These are phyloP conservation scores for Posidonia australis DNA, from an alignment of 106 monocot genomes.

Conservation along the genomic window DNA sequence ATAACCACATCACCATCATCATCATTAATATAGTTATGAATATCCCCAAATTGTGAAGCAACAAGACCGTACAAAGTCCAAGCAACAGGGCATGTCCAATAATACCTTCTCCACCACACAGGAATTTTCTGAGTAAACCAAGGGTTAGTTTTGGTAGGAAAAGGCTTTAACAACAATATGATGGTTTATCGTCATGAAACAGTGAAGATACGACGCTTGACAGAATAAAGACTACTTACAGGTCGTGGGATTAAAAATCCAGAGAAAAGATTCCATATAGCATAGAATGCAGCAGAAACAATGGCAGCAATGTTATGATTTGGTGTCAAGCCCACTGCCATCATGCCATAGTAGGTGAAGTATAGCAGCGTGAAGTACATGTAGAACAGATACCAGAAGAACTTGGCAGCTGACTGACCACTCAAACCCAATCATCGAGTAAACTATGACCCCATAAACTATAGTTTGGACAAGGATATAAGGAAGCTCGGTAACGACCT, in stretches of 20 bases:
- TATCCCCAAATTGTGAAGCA: slow-evolving; percentile 19
- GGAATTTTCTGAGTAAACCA: slow-evolving; percentile 13
- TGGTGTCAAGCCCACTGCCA: slow-evolving; percentile 33
- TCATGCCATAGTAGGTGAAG: slow-evolving; percentile 48
- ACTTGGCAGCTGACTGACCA: slow-evolving; percentile 41
- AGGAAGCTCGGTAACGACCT: slow-evolving; percentile 29
- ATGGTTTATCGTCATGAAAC: too few relatives aligned
- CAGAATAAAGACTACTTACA: not conserved
- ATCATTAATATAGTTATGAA: too few relatives aligned
- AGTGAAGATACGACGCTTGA: not conserved
- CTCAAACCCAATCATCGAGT: slow-evolving; percentile 35
- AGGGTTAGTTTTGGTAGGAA: too few relatives aligned
- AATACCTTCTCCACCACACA: slow-evolving; percentile 30
- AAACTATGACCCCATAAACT: slow-evolving; percentile 21
- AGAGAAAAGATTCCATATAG: slow-evolving; percentile 32
- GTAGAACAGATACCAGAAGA: slow-evolving; percentile 37
- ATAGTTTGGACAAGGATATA: slow-evolving; percentile 18
- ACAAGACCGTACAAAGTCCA: slow-evolving; percentile 23
- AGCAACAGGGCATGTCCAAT: slow-evolving; percentile 20
- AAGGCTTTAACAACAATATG: too few relatives aligned
- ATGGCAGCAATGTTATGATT: slow-evolving; percentile 27
- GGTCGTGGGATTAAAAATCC: slow-evolving; percentile 28
- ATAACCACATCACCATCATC: too few relatives aligned
- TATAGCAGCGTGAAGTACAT: slow-evolving; percentile 39
- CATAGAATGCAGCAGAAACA: slow-evolving; percentile 22